Base-by-base conservation (phyloP, 2,329 filamentous ascomycete genomes). In the Colletotrichum destructivum region DNA sequence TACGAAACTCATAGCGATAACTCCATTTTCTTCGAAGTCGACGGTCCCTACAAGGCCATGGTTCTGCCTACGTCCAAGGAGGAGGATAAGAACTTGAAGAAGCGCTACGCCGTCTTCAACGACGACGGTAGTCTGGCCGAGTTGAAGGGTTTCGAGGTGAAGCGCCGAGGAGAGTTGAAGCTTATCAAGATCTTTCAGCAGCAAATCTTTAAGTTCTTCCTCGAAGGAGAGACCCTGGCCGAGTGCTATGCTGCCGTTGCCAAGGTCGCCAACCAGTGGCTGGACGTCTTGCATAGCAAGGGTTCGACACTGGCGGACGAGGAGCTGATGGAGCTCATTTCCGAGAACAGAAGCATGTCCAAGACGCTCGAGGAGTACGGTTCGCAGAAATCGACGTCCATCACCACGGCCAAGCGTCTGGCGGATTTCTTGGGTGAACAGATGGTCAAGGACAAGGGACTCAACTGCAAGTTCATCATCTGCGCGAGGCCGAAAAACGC, bases 401-500 rank as follows among this genome's bases (percentile, higher is more conserved):
- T 99, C 80, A 99, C 96, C 2, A 99, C 96, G 0, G 96, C 96
- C 13, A 96, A 93, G 78, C 94, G 96, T 74, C 84, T 99, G 52
- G 96, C 96, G 46, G 96, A 99, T 78, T 99, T 99, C 79, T 80
- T 99, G 73, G 96, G 96, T 46, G 96, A 98, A 80, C 95, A 98
- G 79, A 99, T 99, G 97, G 92, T 98, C 77, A 99, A 99, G 79
- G 97, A 99, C 83, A 99, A 98, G 82, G 96, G 96, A 4, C 82
- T 99, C 76, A 99, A 99, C 85, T 99, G 96, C 91, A 98, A 98
- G 83, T 99, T 98, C 82, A 98, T 99, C 80, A 98, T 99, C 78
- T 98, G 95, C 62, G 89, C 94, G 16, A 90, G 89, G 74, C 96
- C 96, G 4, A 93, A 91, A 78, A 94, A 94, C 78, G 94, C 96